Evolutionary conservation across 768 basidiomycete species (phyloP).

Genomic region (Cubamyces lactineus): DNA sequence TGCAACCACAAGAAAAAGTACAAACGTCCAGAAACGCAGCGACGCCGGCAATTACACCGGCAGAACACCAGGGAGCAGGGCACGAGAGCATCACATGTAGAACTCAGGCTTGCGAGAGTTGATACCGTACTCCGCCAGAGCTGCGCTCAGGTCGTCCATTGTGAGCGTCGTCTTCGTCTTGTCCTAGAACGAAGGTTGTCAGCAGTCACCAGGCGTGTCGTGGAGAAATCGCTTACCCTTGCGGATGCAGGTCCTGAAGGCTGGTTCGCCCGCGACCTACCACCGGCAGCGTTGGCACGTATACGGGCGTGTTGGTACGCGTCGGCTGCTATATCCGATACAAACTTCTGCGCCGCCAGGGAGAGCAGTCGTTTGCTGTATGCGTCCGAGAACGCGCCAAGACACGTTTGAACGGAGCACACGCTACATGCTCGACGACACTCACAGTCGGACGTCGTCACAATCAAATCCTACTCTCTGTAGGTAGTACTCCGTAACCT

Average conservation of each 20-base stretch:
- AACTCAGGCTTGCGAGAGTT: slow-evolving; percentile 94
- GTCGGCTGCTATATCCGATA: slow-evolving; percentile 94
- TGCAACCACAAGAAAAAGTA: slow-evolving; percentile 7
- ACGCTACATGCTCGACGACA: slow-evolving; percentile 19
- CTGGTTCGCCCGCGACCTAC: slow-evolving; percentile 67
- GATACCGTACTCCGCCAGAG: slow-evolving; percentile 95
- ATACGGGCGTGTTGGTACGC: slow-evolving; percentile 98
- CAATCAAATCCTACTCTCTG: slow-evolving; percentile 96
- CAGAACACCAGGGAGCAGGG: background rate
- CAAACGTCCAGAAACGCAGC: slow-evolving; percentile 10
- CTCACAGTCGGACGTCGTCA: slow-evolving; percentile 89
- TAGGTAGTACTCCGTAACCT: slow-evolving; percentile 97
- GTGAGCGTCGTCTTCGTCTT: slow-evolving; percentile 93
- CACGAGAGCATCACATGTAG: slow-evolving; percentile 56
- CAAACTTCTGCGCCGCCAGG: slow-evolving; percentile 96
- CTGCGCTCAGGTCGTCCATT: slow-evolving; percentile 95
- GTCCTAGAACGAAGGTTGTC: slow-evolving; percentile 51
- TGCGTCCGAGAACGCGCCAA: background rate
- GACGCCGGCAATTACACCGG: background rate
- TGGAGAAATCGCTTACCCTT: slow-evolving; percentile 51
- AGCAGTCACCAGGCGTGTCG: background rate
- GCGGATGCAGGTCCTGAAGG: slow-evolving; percentile 60
- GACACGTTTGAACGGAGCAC: background rate
- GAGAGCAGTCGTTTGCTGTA: slow-evolving; percentile 90
- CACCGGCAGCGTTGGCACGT: slow-evolving; percentile 82